Evolutionary conservation across 805 yeast genomes (phyloP).

Genomic region (Metschnikowia peoriensis): DNA sequence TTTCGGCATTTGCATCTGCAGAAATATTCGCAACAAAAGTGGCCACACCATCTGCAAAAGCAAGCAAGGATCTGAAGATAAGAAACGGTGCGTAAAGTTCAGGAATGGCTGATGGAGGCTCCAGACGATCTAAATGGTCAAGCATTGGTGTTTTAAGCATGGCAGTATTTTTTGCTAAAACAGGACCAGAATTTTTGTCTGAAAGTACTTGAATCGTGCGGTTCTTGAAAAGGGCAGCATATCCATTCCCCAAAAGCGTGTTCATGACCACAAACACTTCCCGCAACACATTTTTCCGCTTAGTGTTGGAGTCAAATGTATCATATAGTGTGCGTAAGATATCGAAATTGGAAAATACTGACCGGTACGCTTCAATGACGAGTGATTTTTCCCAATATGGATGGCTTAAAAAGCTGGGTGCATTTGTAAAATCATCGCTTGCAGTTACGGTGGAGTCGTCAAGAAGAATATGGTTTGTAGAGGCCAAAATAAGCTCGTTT

Average conservation of each 20-base stretch:
- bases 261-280: conserved; percentile 46
- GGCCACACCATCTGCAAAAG: conserved; percentile 69
- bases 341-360: conserved; percentile 55
- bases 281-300: conserved; percentile 57
- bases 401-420: neutral
- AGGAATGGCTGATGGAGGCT: conserved; percentile 65
- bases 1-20: conserved; percentile 20
- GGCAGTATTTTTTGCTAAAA: conserved; percentile 44
- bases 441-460: conserved; percentile 49
- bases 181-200: conserved; percentile 13
- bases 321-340: conserved; percentile 52
- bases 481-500: conserved; percentile 74
- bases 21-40: conserved; percentile 47
- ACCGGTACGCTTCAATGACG: conserved; percentile 69
- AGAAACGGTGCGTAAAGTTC: conserved; percentile 58
- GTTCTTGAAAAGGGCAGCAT: conserved; percentile 23
- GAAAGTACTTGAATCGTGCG: conserved; percentile 23
- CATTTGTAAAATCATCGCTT: conserved; percentile 3
- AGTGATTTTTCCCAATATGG: conserved; percentile 68
- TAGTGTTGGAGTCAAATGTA: conserved; percentile 56
- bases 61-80: conserved; percentile 50
- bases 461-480: conserved; percentile 70
- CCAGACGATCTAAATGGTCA: conserved; percentile 77
- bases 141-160: conserved; percentile 54
- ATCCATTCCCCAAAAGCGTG: conserved; percentile 26